Evolutionary conservation across 768 basidiomycete species (phyloP).

Genomic region (Hortiboletus flavorubellus): DNA sequence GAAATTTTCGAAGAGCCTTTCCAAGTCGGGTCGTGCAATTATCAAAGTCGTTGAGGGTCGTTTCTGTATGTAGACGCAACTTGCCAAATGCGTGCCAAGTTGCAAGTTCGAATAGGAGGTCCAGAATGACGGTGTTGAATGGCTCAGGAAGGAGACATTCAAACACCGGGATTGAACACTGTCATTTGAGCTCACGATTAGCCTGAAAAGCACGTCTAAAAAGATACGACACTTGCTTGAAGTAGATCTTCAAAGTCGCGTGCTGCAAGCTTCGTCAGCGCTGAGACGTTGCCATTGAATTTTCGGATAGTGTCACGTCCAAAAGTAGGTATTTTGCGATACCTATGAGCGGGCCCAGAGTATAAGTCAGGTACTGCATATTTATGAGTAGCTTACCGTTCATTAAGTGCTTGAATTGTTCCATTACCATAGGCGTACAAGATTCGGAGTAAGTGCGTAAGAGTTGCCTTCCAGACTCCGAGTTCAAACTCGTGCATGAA

Average conservation of each 20-base stretch:
- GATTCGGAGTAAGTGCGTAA: conserved; percentile 5
- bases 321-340: conserved; percentile 26
- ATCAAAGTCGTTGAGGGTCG: conserved; percentile 19
- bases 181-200: too few relatives aligned
- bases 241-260: conserved; percentile 39
- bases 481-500: conserved; percentile 36
- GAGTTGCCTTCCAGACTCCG: conserved; percentile 29
- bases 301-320: conserved; percentile 28
- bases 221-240: conserved; percentile 15
- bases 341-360: neutral
- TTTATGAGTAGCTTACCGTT: conserved; percentile 11
- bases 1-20: conserved; percentile 20
- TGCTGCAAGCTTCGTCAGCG: conserved; percentile 34
- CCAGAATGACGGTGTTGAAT: conserved; percentile 13
- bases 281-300: conserved; percentile 33
- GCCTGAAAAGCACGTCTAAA: too few relatives aligned
- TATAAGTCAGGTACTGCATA: too few relatives aligned
- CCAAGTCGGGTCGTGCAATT: conserved; percentile 25
- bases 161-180: conserved; percentile 26
- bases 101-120: conserved; percentile 19
- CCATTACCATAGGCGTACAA: neutral
- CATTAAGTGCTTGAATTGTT: conserved; percentile 14
- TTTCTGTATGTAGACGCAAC: conserved; percentile 24
- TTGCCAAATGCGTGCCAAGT: conserved; percentile 30
- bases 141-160: conserved; percentile 27